Percentiles rank a stretch among this genome's conserved stretches.
These are phyloP conservation scores for Scedosporium minutisporum DNA, from an alignment of 2,329 filamentous ascomycete genomes.

Conservation along the genomic window DNA sequence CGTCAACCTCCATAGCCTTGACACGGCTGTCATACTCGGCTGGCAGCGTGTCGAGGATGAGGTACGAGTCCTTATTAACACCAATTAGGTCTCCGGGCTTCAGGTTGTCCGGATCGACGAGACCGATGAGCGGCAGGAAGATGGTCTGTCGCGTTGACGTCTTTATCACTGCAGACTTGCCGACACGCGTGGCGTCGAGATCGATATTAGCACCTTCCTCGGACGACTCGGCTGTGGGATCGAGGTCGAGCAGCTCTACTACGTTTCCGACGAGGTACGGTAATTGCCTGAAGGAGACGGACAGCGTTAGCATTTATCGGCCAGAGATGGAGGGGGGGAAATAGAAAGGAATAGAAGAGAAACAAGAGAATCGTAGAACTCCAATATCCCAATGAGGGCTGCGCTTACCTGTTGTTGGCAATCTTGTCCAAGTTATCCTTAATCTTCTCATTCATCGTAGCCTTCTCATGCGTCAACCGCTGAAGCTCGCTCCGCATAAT, in stretches of 20 bases:
- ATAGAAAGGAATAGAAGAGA: background rate
- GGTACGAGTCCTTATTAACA: conserved; percentile 98
- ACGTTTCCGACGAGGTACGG: conserved; percentile 98
- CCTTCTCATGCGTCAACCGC: conserved; percentile 88
- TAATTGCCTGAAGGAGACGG: conserved; percentile 58
- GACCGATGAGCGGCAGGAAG: conserved; percentile 91
- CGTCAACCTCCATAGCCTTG: conserved; percentile 99
- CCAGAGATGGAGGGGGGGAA: no score
- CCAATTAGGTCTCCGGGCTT: conserved; percentile 96
- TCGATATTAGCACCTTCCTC: conserved; percentile 99
- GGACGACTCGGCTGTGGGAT: conserved; percentile 88
- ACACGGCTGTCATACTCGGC: conserved; percentile 98
- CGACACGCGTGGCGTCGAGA: conserved; percentile 88
- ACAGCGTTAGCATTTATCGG: no score
- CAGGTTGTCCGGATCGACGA: conserved; percentile 89
- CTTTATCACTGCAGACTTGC: conserved; percentile 98
- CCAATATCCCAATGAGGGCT: background rate
- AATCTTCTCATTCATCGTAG: conserved; percentile 95
- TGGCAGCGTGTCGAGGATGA: conserved; percentile 90
- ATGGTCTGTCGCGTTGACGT: conserved; percentile 97
- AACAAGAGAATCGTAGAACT: background rate
- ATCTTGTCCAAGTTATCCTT: conserved; percentile 99
- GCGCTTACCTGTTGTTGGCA: conserved; percentile 82
- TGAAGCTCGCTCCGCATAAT: conserved; percentile 99
- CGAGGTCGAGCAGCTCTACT: conserved; percentile 91